phyloP scores from a whole-genome alignment of 2,329 filamentous ascomycete species.

The Apiospora arundinis region DNA sequence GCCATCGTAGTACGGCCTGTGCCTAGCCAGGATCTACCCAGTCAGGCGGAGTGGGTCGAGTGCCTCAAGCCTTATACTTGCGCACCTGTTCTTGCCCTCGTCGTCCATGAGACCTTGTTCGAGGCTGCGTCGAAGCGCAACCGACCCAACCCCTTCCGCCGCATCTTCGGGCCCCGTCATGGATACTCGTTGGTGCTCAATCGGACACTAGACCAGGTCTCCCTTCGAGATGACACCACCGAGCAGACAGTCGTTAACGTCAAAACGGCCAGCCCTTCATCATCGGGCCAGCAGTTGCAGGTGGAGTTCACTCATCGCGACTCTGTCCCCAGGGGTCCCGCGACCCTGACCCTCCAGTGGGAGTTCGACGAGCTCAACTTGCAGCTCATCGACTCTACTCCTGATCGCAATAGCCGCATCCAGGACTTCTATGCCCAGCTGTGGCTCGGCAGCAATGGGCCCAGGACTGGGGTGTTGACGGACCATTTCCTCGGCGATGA shows the following conservation, averaged over 20 bases:
- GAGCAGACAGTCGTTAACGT: background rate
- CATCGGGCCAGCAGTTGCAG: background rate
- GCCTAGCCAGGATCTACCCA: constrained; percentile 77
- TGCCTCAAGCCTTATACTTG: background rate
- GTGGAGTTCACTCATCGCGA: background rate
- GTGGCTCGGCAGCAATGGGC: constrained; percentile 78
- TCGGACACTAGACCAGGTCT: background rate
- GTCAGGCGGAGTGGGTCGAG: constrained; percentile 35
- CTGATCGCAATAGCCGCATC: constrained; percentile 84
- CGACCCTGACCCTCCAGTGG: constrained; percentile 80
- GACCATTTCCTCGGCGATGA: background rate
- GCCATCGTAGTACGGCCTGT: constrained; percentile 55
- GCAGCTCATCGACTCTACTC: constrained; percentile 70
- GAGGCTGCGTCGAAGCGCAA: background rate
- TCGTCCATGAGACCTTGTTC: background rate
- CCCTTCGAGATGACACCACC: background rate
- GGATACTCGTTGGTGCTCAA: background rate
- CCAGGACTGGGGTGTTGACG: background rate
- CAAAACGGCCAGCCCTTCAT: background rate
- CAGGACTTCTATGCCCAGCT: constrained; percentile 95
- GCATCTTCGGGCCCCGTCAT: background rate
- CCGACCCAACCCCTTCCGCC: background rate
- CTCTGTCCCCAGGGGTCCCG: constrained; percentile 34
- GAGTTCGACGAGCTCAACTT: constrained; percentile 97
- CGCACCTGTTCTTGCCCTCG: background rate